A percentile compares a stretch with the other conserved stretches of the same genome.
phyloP scores from a whole-genome alignment of 2,329 filamentous ascomycete genomes.

The Fusarium protoensiforme region DNA sequence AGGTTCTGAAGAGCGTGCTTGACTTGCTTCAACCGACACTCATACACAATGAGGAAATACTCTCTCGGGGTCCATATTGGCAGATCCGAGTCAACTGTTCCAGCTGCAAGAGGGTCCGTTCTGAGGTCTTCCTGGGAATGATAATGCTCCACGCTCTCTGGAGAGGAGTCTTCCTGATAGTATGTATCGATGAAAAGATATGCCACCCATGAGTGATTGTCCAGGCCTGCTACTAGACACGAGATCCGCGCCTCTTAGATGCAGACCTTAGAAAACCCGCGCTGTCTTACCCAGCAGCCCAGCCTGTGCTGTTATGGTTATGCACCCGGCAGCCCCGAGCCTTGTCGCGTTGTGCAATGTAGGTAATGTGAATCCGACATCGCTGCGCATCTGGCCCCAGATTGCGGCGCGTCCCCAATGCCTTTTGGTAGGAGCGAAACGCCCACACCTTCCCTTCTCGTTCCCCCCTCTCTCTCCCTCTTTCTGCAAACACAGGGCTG shows the following conservation, averaged over 20 bases:
- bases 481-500: too few species aligned
- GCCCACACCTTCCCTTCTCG: too few species aligned
- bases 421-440: too few species aligned
- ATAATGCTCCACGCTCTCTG: neutral
- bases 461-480: too few species aligned
- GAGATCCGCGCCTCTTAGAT: neutral
- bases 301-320: too few species aligned
- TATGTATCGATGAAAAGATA: constrained; percentile 1
- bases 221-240: neutral
- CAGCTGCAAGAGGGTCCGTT: neutral
- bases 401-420: too few species aligned
- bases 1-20: constrained; percentile 1
- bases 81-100: neutral
- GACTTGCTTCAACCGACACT: neutral
- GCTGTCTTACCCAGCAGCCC: too few species aligned
- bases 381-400: too few species aligned
- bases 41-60: constrained; percentile 1
- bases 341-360: too few species aligned
- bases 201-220: neutral
- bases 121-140: neutral
- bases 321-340: too few species aligned
- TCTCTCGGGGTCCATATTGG: neutral
- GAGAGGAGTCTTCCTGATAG: neutral
- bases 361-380: too few species aligned
- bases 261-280: neutral